phyloP scores from a whole-genome alignment of 2,329 filamentous ascomycete species.

The Curvularia sp. region DNA sequence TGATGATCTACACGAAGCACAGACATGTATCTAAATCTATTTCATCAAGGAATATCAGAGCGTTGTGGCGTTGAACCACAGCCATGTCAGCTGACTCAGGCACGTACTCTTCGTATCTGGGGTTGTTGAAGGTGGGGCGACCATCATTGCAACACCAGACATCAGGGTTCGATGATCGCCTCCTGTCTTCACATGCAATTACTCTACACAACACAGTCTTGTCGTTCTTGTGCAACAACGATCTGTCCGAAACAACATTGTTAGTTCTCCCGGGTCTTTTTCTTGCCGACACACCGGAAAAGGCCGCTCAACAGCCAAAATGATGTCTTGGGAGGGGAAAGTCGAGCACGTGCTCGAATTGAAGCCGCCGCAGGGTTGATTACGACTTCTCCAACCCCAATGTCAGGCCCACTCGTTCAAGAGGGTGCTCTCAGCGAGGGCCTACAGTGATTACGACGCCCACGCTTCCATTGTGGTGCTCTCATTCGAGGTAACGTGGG shows the following conservation, averaged over 20 bases:
- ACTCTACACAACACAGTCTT: not conserved
- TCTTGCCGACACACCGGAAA: constrained; percentile 1
- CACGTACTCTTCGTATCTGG: not conserved
- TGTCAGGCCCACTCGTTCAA: constrained; percentile 27
- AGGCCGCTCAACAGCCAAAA: constrained; percentile 1
- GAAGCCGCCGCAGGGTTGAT: constrained; percentile 14
- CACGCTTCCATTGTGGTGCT: constrained; percentile 34
- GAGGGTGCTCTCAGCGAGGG: constrained; percentile 16
- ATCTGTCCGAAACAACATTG: not conserved
- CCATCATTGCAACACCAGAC: constrained; percentile 1
- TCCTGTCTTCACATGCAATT: constrained; percentile 14
- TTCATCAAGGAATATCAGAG: not conserved
- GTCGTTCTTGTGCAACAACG: not conserved
- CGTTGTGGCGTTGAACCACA: not conserved
- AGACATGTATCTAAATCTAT: not conserved
- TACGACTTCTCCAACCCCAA: not conserved
- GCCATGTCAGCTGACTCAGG: not conserved
- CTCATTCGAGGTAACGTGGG: constrained; percentile 36
- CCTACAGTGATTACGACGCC: constrained; percentile 26
- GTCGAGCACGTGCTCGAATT: constrained; percentile 25
- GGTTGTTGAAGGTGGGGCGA: constrained; percentile 2
- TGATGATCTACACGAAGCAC: not conserved
- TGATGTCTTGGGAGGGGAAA: constrained; percentile 3
- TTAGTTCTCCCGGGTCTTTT: constrained; percentile 1
- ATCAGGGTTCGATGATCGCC: constrained; percentile 6